Conservation (phyloP, 1,139 yeast genomes). For the Candida frijolesensis region DNA sequence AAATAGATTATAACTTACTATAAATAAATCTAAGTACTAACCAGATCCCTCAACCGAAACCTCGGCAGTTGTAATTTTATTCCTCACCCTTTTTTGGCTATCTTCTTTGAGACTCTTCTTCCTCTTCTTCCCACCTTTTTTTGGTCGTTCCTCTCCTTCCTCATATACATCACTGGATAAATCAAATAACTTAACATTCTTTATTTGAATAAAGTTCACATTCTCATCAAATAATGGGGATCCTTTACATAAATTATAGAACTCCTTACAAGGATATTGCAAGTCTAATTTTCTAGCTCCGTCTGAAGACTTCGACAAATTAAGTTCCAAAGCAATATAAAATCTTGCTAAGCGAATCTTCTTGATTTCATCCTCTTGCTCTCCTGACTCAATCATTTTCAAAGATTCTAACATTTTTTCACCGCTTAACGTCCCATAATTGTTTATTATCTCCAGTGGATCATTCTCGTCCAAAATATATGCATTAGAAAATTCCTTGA, state of each 20-base stretch:
- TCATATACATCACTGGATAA: constrained; percentile 82
- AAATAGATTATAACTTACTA: background rate
- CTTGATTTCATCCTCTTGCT: constrained; percentile 28
- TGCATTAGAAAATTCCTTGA: constrained; percentile 67
- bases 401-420: constrained; percentile 26
- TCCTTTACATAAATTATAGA: constrained; percentile 73
- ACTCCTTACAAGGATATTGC: constrained; percentile 90
- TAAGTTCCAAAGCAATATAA: constrained; percentile 77
- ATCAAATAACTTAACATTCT: constrained; percentile 78
- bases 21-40: background rate
- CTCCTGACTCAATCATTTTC: constrained; percentile 14
- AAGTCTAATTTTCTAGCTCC: constrained; percentile 75
- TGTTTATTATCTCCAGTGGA: constrained; percentile 49
- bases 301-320: constrained; percentile 33
- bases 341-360: constrained; percentile 63
- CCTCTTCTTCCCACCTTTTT: constrained; percentile 44
- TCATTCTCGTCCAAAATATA: constrained; percentile 57
- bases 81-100: constrained; percentile 1
- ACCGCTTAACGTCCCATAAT: constrained; percentile 51
- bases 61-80: background rate
- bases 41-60: constrained; percentile 1
- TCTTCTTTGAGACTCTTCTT: constrained; percentile 14
- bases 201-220: constrained; percentile 63
- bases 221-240: constrained; percentile 69
- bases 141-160: constrained; percentile 78